Evolutionary conservation across 2,329 filamentous ascomycete genomes (phyloP).

Genomic region (Elsinoe fawcettii): DNA sequence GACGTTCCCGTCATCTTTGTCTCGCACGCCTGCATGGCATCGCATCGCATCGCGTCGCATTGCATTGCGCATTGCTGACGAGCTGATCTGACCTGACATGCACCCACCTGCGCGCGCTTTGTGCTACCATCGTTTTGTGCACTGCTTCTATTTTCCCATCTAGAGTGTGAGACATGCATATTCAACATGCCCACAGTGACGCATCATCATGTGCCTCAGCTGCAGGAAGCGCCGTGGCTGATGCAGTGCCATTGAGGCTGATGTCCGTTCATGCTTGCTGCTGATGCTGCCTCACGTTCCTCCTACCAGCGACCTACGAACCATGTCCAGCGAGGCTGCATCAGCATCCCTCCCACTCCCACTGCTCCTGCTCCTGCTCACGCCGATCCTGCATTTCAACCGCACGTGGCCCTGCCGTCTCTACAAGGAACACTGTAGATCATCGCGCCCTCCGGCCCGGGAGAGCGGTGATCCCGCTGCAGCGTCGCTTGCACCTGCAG

Average conservation of each 20-base stretch:
- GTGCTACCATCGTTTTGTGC: background rate
- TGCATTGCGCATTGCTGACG: background rate
- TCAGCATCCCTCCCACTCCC: background rate
- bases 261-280: no score
- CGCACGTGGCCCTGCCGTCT: background rate
- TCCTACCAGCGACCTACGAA: no score
- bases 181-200: background rate
- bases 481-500: background rate
- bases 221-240: background rate
- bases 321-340: no score
- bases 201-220: background rate
- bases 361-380: background rate
- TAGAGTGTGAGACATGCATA: background rate
- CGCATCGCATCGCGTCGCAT: background rate
- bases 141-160: background rate
- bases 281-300: background rate
- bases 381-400: background rate
- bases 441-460: background rate
- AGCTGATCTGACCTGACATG: background rate
- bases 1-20: background rate
- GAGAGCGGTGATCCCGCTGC: background rate
- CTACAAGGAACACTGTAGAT: background rate
- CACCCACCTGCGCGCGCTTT: background rate
- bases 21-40: background rate
- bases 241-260: background rate